These are phyloP conservation scores for Geranium incanum DNA, from an alignment of 441 rosid species.

Conservation along the genomic window DNA sequence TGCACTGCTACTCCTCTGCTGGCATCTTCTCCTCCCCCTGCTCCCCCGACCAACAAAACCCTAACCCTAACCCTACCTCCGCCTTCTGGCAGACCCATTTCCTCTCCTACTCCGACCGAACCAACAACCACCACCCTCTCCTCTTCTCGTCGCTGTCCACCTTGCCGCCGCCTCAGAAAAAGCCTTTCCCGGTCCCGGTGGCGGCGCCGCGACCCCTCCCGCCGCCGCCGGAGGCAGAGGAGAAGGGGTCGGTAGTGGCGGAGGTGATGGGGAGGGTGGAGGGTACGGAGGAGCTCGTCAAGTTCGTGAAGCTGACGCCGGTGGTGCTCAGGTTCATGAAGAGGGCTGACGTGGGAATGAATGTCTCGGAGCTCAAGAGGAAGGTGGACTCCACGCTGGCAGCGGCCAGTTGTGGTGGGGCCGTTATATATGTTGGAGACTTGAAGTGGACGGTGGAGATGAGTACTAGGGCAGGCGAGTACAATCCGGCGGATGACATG, in stretches of 20 bases:
- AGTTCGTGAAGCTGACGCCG: conserved; percentile 33
- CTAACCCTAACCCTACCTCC: conserved; percentile 36
- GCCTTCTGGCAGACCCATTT: conserved; percentile 55
- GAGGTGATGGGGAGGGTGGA: conserved; percentile 53
- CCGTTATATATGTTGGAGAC: conserved; percentile 69
- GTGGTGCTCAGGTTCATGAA: conserved; percentile 61
- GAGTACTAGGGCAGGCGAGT: conserved; percentile 19
- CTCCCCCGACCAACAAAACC: conserved; percentile 42
- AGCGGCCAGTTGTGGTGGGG: conserved; percentile 32
- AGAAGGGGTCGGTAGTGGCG: conserved; percentile 25
- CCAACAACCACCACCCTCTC: conserved; percentile 32
- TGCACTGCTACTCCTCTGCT: conserved; percentile 34
- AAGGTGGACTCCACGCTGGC: conserved; percentile 42
- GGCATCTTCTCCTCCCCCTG: conserved; percentile 76
- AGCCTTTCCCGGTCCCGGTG: background rate
- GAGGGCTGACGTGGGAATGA: conserved; percentile 51
- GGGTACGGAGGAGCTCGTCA: conserved; percentile 44
- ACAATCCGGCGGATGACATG: conserved; percentile 52
- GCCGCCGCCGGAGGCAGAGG: no score
- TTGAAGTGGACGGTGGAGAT: conserved; percentile 50
- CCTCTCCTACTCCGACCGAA: conserved; percentile 39
- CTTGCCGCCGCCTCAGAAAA: background rate
- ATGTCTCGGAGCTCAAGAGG: conserved; percentile 45
- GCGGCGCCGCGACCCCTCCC: no score
- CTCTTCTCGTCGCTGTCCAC: conserved; percentile 35